A percentile compares a stretch with the other conserved stretches of the same genome.
These are phyloP conservation scores for Barnettozyma wickerhamii DNA, from an alignment of 805 yeast species.

Conservation along the genomic window DNA sequence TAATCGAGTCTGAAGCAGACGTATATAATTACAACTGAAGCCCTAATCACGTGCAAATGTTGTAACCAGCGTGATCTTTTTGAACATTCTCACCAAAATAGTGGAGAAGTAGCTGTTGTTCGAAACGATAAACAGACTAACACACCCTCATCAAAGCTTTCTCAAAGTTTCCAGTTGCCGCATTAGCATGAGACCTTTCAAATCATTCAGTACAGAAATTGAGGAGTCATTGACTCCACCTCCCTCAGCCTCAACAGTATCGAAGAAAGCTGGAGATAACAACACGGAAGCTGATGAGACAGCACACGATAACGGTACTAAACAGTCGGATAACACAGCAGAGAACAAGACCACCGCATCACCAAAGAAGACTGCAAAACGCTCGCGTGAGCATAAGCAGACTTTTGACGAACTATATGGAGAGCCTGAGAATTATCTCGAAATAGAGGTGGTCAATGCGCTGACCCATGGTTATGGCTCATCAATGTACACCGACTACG, in stretches of 20 bases:
- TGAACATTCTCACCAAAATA: too few relatives aligned
- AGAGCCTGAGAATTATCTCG: conserved; percentile 91
- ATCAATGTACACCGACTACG: conserved; percentile 86
- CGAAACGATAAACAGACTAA: too few relatives aligned
- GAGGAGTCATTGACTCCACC: conserved; percentile 17
- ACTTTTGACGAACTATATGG: conserved; percentile 82
- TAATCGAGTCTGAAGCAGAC: too few relatives aligned
- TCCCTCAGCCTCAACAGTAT: background rate
- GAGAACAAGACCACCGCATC: conserved; percentile 14
- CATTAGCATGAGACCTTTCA: conserved; percentile 14
- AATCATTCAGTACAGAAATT: conserved; percentile 27
- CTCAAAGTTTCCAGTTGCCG: background rate
- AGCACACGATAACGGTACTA: too few relatives aligned
- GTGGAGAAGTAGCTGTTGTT: too few relatives aligned
- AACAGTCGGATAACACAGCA: background rate
- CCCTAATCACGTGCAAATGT: too few relatives aligned
- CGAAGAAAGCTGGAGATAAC: background rate
- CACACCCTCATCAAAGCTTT: too few relatives aligned
- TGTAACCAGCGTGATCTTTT: too few relatives aligned
- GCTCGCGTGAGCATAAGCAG: conserved; percentile 42
- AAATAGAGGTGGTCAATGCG: conserved; percentile 81
- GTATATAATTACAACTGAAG: too few relatives aligned
- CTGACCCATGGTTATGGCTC: conserved; percentile 67
- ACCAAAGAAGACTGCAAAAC: conserved; percentile 7
- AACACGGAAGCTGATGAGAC: background rate